Conservation (phyloP, 805 yeast genomes). For the Starmerella apis region DNA sequence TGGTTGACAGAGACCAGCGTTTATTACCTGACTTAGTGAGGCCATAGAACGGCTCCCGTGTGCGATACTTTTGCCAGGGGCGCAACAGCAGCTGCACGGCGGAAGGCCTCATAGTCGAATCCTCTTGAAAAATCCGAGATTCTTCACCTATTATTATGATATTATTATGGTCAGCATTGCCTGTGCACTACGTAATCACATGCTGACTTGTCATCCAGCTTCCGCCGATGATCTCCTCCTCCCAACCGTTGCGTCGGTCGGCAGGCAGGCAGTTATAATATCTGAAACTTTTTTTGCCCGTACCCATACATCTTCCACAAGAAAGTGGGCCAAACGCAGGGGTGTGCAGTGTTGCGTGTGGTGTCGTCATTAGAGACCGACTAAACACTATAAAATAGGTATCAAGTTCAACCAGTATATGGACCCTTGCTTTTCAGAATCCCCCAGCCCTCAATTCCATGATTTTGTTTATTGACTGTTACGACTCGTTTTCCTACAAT, state of each 20-base stretch:
- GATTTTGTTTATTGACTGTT: conserved; percentile 74
- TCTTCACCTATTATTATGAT: background rate
- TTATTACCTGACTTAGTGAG: conserved; percentile 65
- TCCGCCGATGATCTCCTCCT: background rate
- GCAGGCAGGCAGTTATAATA: background rate
- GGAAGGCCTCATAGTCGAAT: conserved; percentile 31
- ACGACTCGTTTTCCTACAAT: conserved; percentile 90
- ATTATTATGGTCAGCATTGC: background rate
- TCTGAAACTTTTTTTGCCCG: background rate
- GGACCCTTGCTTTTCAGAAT: background rate
- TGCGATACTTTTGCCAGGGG: conserved; percentile 82
- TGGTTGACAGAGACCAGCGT: conserved; percentile 70
- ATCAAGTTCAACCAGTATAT: background rate
- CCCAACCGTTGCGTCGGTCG: background rate
- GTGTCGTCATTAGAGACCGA: background rate
- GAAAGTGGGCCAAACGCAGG: background rate
- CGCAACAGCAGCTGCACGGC: conserved; percentile 45
- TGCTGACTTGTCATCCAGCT: background rate
- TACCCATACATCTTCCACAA: background rate
- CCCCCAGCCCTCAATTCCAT: conserved; percentile 4
- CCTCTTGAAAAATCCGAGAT: background rate
- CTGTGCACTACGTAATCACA: background rate
- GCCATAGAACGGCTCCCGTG: conserved; percentile 80
- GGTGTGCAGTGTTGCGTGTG: background rate
- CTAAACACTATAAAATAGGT: background rate